Base-by-base conservation (phyloP, 176 grass and related monocot genomes). In the Lolium multiflorum region DNA sequence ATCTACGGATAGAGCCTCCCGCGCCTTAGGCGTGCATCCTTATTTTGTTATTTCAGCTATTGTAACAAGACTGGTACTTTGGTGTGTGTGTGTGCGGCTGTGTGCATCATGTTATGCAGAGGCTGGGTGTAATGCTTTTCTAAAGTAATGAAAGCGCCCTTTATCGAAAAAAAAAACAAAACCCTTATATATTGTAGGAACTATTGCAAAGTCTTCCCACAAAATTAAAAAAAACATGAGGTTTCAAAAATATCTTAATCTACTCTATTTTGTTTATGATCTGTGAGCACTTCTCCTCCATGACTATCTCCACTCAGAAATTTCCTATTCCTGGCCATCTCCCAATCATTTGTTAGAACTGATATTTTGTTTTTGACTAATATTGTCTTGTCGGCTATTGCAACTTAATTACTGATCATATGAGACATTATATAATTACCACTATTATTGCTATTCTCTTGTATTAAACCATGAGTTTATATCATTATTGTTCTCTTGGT, bases 201-300 rank as follows among this genome's bases (percentile, higher is more conserved):
- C 39, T 80, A 47, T 17, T 47, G 11, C 44, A 49, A 49, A 49
- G 71, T 26, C n/a, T 74, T 49, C 71, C 41, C 21, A n/a, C 44
- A 51, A 51, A n/a, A n/a, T 17, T 49, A 49, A 31, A 57, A 31
- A 57, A 11, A 62, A 63, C 46, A 6, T 13, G 21, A 26, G 5
- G 47, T 37, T n/a, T 48, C 37, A 81, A 81, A 31, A 15, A 14
- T 51, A 14, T 16, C 15, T 54, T 28, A 50, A 35, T 60, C 6
- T 52, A 38, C 41, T 31, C 17, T 77, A 51, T 81, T 61, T 61
- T 41, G 17, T 62, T 41, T 72, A 69, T 72, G 37, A 74, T 50
- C 25, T 20, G 10, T 21, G 21, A 82, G 79, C 89, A 90, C 89
- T 79, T 83, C 55, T 78, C 55, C 65, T 65, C 73, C 79, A 87